A percentile compares a stretch with the other conserved stretches of the same genome.
Conservation (phyloP, 1,284 basidiomycete genomes). For the Cutaneotrichosporon sp. region DNA sequence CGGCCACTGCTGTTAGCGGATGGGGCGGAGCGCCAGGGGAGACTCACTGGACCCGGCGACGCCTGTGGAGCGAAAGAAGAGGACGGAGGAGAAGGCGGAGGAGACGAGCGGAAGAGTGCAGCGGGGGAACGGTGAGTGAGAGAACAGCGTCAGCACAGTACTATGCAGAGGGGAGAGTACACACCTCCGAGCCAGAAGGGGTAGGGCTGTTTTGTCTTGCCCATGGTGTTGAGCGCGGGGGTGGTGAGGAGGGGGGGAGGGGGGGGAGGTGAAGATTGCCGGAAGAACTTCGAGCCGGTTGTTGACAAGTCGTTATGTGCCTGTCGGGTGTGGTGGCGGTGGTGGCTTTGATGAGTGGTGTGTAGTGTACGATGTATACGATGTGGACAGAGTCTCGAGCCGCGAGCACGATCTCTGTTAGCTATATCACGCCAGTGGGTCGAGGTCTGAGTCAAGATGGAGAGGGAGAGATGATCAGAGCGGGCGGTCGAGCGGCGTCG, state of each 20-base stretch:
- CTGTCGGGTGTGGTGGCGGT: background rate
- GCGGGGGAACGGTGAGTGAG: background rate
- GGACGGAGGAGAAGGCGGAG: background rate
- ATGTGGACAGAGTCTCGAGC: background rate
- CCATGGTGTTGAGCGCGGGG: background rate
- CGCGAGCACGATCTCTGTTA: background rate
- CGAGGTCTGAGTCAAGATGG: too few relatives aligned
- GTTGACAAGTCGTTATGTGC: background rate
- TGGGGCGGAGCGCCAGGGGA: background rate
- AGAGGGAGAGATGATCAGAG: background rate
- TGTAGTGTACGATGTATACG: too few relatives aligned
- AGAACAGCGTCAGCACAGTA: constrained; percentile 12
- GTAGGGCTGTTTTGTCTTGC: constrained; percentile 21
- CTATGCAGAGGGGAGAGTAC: background rate
- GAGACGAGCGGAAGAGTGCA: background rate
- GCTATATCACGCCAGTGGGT: constrained; percentile 1
- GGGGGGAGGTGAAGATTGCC: background rate
- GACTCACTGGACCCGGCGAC: constrained; percentile 71
- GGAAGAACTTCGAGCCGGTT: background rate
- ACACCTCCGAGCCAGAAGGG: constrained; percentile 28
- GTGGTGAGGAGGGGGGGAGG: background rate
- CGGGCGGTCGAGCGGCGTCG: background rate
- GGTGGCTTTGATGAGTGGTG: background rate
- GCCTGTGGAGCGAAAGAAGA: background rate
- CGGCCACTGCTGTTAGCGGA: constrained; percentile 64